Percentiles rank a stretch among this genome's conserved stretches.
Conservation (phyloP, 129 eudicot species). For the Flaveria sonorensis region DNA sequence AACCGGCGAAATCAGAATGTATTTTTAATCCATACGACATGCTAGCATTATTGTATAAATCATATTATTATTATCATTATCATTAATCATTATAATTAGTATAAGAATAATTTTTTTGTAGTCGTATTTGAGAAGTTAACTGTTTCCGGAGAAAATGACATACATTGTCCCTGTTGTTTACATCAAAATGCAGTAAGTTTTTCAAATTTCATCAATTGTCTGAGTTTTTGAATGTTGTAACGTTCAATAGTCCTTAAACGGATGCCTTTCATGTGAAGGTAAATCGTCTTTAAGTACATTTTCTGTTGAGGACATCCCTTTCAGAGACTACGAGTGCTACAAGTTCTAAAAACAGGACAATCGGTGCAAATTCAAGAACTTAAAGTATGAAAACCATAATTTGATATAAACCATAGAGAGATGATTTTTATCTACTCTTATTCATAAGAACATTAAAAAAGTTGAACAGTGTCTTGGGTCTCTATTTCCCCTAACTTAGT, state of each 20-base stretch:
- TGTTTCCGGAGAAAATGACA: neutral
- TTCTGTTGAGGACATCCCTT: neutral
- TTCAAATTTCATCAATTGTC: neutral
- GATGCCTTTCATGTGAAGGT: neutral
- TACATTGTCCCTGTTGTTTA: neutral
- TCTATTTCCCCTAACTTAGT: neutral
- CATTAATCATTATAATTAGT: too few relatives aligned
- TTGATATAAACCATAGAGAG: neutral
- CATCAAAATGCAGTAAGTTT: neutral
- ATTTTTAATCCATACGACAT: neutral
- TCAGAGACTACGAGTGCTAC: neutral
- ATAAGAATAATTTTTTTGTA: neutral
- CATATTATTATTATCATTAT: too few relatives aligned
- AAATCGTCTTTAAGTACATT: neutral
- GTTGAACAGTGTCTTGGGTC: neutral
- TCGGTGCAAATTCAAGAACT: too few relatives aligned
- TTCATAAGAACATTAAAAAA: neutral
- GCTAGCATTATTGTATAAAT: neutral
- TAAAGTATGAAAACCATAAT: neutral
- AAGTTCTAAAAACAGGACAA: neutral
- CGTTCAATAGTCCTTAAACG: neutral
- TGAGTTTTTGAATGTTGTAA: neutral
- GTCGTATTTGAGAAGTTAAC: neutral
- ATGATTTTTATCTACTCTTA: too few relatives aligned
- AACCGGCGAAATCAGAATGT: neutral